phyloP scores from a whole-genome alignment of 176 grass and related monocot species.

The Triticum aestivum region DNA sequence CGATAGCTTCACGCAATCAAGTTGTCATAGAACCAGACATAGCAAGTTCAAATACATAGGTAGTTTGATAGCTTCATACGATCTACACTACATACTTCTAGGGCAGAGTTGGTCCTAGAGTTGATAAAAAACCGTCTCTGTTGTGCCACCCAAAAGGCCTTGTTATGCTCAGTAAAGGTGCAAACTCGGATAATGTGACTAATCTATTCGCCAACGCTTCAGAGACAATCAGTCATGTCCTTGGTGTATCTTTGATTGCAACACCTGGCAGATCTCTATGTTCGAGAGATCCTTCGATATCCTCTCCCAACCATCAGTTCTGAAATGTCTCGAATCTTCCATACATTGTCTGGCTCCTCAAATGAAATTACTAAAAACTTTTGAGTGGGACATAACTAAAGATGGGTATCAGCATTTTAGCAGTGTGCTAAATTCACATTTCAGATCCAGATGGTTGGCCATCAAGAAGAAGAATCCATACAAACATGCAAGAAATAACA shows the following conservation, averaged over 20 bases:
- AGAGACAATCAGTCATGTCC: conserved; percentile 61
- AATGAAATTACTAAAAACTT: conserved; percentile 39
- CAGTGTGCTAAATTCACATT: conserved; percentile 69
- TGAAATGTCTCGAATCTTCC: conserved; percentile 69
- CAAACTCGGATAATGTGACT: conserved; percentile 22
- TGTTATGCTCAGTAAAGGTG: not conserved
- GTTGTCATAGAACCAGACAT: too few relatives aligned
- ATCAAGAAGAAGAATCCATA: conserved; percentile 61
- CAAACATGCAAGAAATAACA: conserved; percentile 41
- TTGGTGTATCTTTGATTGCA: conserved; percentile 64
- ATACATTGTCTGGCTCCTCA: conserved; percentile 45
- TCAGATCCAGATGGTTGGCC: conserved; percentile 73
- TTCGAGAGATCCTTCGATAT: conserved; percentile 64
- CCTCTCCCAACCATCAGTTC: conserved; percentile 53
- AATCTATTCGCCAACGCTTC: conserved; percentile 40
- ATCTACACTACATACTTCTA: too few relatives aligned
- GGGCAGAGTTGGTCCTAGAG: conserved; percentile 48
- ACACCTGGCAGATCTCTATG: conserved; percentile 54
- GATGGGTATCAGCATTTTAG: conserved; percentile 74
- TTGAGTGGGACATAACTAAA: conserved; percentile 61
- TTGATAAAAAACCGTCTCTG: conserved; percentile 55
- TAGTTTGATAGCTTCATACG: too few relatives aligned
- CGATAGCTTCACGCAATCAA: too few relatives aligned
- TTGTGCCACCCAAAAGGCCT: not conserved
- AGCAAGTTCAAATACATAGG: too few relatives aligned